Conservation (phyloP, 768 basidiomycete genomes). For the Leccinum obscurum region DNA sequence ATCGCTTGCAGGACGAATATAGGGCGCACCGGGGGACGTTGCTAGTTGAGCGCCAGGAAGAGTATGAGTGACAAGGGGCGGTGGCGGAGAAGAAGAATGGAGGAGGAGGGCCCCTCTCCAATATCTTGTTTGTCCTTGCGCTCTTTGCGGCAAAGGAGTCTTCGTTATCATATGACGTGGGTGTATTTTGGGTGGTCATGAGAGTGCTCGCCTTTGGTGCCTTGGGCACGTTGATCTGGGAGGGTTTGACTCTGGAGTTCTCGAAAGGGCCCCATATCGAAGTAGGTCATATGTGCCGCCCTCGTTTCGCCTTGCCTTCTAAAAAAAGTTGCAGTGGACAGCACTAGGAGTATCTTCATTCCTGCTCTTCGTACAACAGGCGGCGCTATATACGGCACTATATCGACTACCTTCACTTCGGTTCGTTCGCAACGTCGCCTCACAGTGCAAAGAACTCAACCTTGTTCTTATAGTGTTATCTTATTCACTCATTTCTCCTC, state of each 20-base stretch:
- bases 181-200: slow-evolving; percentile 76
- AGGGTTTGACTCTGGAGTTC: slow-evolving; percentile 52
- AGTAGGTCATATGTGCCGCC: slow-evolving; percentile 39
- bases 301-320: slow-evolving; percentile 4
- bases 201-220: slow-evolving; percentile 71
- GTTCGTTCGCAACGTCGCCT: slow-evolving; percentile 40
- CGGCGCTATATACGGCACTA: slow-evolving; percentile 65
- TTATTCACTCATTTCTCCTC: slow-evolving; percentile 70
- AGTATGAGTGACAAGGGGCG: no score
- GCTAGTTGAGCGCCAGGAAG: no score
- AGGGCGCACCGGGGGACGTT: no score
- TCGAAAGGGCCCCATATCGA: slow-evolving; percentile 57
- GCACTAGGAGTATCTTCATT: slow-evolving; percentile 67
- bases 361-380: slow-evolving; percentile 66
- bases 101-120: slow-evolving; percentile 38
- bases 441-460: not conserved
- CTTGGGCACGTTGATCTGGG: slow-evolving; percentile 64
- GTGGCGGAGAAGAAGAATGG: no score
- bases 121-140: slow-evolving; percentile 62
- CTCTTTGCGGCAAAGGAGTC: slow-evolving; percentile 66
- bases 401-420: slow-evolving; percentile 66
- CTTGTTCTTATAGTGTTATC: slow-evolving; percentile 51
- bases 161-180: slow-evolving; percentile 63
- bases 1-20: no score
- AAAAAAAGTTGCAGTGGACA: slow-evolving; percentile 55